phyloP scores from a whole-genome alignment of 352 stramenopile species.

The Phytophthora hybrid region DNA sequence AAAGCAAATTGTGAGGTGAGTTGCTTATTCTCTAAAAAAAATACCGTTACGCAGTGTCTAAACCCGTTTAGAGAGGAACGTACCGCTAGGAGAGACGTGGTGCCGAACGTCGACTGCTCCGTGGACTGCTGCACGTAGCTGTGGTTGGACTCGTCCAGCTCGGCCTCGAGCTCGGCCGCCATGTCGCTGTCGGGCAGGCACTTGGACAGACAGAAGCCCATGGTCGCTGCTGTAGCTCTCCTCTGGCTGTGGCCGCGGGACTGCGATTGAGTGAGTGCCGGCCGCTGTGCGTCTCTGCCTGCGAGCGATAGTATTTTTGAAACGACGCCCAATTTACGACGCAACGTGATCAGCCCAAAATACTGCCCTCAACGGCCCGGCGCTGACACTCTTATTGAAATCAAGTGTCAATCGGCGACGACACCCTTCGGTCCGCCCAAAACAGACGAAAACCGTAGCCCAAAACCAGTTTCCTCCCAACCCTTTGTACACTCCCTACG shows the following conservation, averaged over 20 bases:
- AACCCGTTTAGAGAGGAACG: slow-evolving; percentile 12
- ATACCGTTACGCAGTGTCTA: neutral
- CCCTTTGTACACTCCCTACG: slow-evolving; percentile 5
- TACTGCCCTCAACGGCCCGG: neutral
- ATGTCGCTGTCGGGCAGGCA: slow-evolving; percentile 88
- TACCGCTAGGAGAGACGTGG: slow-evolving; percentile 80
- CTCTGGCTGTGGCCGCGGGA: slow-evolving; percentile 13
- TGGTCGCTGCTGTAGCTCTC: slow-evolving; percentile 36
- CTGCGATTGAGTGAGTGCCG: slow-evolving; percentile 26
- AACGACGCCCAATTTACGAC: slow-evolving; percentile 17
- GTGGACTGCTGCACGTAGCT: slow-evolving; percentile 58
- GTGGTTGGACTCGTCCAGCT: slow-evolving; percentile 77
- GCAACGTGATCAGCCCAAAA: slow-evolving; percentile 6
- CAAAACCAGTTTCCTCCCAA: slow-evolving; percentile 1
- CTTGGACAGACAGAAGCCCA: slow-evolving; percentile 88
- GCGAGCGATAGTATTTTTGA: slow-evolving; percentile 33
- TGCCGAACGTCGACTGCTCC: slow-evolving; percentile 69
- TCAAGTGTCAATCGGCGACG: slow-evolving; percentile 6
- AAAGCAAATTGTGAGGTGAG: neutral
- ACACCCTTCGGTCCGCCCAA: slow-evolving; percentile 8
- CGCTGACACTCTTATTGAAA: slow-evolving; percentile 4
- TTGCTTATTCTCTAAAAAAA: neutral
- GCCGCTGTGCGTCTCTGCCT: slow-evolving; percentile 30
- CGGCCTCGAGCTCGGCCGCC: slow-evolving; percentile 82
- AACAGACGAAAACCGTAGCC: neutral